Base-by-base conservation (phyloP, 2,329 filamentous ascomycete species). In the Tympanopsis confertula region DNA sequence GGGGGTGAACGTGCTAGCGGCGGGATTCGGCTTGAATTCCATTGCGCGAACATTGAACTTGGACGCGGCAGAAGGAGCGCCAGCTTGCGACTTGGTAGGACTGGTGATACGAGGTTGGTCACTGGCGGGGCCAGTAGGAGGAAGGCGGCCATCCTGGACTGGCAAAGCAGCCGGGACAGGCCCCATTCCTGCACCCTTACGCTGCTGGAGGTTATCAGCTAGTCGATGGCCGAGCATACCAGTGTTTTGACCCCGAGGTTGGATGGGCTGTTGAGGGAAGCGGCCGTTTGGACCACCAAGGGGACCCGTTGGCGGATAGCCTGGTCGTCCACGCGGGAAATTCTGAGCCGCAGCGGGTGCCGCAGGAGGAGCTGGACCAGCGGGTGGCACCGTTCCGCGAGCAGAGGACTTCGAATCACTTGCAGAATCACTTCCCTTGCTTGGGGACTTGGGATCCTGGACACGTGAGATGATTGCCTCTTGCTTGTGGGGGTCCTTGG, bases 401-500 rank as follows among this genome's bases (percentile, higher is more conserved):
- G 22, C 7, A 17, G 30, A 13, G 10, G 30, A 7, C 15, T 33
- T 33, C 15, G 10, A 15, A 7, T 33, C 30, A 15, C 10, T 17
- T 7, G 15, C 15, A 13, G 7, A 10, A 7, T 10, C 7, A 18
- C 10, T 33, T 7, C 10, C 30, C 30, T 17, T 33, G 22, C 22
- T 26, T 10, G 10, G 7, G 12, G 30, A 7, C 7, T 13, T 48
- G 4, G 48, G 74, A 48, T 74, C 77, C 44, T 74, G 30, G 17
- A 15, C 30, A 12, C 30, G 12, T 7, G 10, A 66, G 40, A 81
- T 68, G 45, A 82, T 82, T 42, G 73, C 68, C 39, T 76, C 64
- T 54, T 82, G 78, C 54, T 82, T 82, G 37, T 63, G 62, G 40
- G 73, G 73, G 47, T 82, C 78, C 52, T 82, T 82, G 37, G 78